A percentile compares a stretch with the other conserved stretches of the same genome.
These are phyloP conservation scores for Wickerhamomyces bovis DNA, from an alignment of 805 yeast species.

Conservation along the genomic window DNA sequence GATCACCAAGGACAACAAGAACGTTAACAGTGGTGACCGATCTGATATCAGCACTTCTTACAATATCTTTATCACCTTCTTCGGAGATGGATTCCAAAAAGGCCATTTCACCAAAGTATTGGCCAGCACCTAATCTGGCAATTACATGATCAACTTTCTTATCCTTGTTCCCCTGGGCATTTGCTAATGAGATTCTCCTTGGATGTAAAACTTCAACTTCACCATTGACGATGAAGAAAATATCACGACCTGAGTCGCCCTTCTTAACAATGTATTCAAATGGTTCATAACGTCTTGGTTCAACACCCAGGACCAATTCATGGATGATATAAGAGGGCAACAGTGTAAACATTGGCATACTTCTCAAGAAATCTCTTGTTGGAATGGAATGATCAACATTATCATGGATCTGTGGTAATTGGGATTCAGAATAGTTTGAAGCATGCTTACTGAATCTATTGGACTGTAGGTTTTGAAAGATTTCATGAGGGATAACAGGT, in stretches of 20 bases:
- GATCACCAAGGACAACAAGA: slow-evolving; percentile 51
- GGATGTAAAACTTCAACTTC: slow-evolving; percentile 60
- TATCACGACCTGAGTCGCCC: slow-evolving; percentile 56
- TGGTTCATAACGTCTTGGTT: slow-evolving; percentile 45
- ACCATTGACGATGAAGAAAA: slow-evolving; percentile 62
- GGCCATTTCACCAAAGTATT: slow-evolving; percentile 75
- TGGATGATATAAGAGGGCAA: slow-evolving; percentile 57
- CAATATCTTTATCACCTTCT: slow-evolving; percentile 6
- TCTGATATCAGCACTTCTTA: slow-evolving; percentile 59
- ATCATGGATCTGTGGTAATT: slow-evolving; percentile 25
- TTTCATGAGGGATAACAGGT: not conserved
- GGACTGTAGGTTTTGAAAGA: not conserved
- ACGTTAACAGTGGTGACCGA: slow-evolving; percentile 56
- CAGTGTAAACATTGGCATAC: slow-evolving; percentile 51
- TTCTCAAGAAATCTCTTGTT: slow-evolving; percentile 51
- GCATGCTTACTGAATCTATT: not conserved
- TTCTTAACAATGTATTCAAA: slow-evolving; percentile 56
- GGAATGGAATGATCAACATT: slow-evolving; percentile 49
- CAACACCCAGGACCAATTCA: slow-evolving; percentile 57
- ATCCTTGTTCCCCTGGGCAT: slow-evolving; percentile 14
- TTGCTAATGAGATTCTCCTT: slow-evolving; percentile 21
- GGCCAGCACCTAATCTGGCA: slow-evolving; percentile 56
- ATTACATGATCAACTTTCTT: slow-evolving; percentile 34
- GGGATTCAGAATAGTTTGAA: not conserved
- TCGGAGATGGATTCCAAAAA: slow-evolving; percentile 42